These are phyloP conservation scores for Colletotrichum orchidophilum DNA, from an alignment of 2,329 filamentous ascomycete genomes.

Conservation along the genomic window DNA sequence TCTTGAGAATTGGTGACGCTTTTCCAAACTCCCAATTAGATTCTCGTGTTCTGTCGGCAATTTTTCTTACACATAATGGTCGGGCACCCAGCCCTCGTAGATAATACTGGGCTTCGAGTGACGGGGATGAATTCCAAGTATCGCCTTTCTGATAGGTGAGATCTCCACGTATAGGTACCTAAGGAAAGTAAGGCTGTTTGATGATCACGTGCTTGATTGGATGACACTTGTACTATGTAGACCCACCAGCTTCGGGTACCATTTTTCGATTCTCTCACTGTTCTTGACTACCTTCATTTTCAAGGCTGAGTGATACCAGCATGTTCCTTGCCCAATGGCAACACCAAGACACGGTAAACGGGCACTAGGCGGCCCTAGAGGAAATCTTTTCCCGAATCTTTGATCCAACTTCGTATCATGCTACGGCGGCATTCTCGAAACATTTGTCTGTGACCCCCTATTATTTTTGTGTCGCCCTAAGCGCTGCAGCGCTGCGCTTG, in stretches of 20 bases:
- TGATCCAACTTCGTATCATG: not conserved
- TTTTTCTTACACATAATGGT: not conserved
- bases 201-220: not conserved
- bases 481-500: not conserved
- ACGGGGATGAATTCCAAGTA: not conserved
- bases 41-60: not conserved
- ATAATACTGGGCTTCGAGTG: not conserved
- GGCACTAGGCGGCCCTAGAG: not conserved
- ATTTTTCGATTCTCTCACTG: not conserved
- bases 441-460: not conserved
- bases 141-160: not conserved
- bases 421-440: not conserved
- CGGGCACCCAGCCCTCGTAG: not conserved
- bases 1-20: not conserved
- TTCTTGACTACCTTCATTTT: not conserved
- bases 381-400: not conserved
- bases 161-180: not conserved
- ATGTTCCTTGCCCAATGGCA: not conserved
- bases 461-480: not conserved
- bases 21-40: not conserved
- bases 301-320: not conserved
- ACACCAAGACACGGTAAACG: not conserved
- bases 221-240: not conserved
- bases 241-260: not conserved
- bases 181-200: conserved; percentile 4